A percentile compares a stretch with the other conserved stretches of the same genome.
phyloP scores from a whole-genome alignment of 257 asterid species.

The Nemophila menziesii region DNA sequence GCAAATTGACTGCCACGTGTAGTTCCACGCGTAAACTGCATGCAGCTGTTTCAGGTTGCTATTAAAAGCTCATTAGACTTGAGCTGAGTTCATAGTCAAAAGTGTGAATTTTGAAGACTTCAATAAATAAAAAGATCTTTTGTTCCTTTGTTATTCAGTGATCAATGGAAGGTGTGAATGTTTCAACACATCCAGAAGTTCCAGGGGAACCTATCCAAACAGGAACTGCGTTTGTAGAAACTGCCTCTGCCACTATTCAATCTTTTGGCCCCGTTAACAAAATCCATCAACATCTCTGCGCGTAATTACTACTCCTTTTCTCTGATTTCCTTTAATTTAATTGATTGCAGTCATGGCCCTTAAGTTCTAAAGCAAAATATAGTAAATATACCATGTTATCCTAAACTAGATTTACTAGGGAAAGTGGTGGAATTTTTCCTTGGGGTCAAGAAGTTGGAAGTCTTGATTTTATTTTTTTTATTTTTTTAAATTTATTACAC shows the following conservation, averaged over 20 bases:
- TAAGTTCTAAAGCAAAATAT: too few species aligned
- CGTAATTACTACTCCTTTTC: slow-evolving; percentile 25
- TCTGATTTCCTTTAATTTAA: neutral
- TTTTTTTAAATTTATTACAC: too few species aligned
- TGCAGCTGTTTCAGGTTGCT: slow-evolving; percentile 11
- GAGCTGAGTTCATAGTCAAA: neutral
- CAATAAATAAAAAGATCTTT: too few species aligned
- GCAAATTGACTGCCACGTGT: slow-evolving; percentile 12
- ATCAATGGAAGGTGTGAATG: slow-evolving; percentile 46
- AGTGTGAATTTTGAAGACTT: too few species aligned
- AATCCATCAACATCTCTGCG: slow-evolving; percentile 96
- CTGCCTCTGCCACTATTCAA: slow-evolving; percentile 71
- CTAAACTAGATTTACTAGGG: too few species aligned
- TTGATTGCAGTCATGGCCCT: too few species aligned
- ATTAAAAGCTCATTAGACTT: neutral
- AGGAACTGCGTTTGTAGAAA: slow-evolving; percentile 54
- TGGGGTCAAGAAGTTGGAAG: too few species aligned
- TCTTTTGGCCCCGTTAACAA: slow-evolving; percentile 73
- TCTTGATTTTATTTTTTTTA: too few species aligned
- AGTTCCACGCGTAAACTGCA: slow-evolving; percentile 30
- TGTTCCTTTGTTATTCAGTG: too few species aligned
- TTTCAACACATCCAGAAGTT: slow-evolving; percentile 37
- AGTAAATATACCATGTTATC: too few species aligned
- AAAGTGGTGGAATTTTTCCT: too few species aligned
- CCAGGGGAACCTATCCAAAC: slow-evolving; percentile 75